Percentiles rank a stretch among this genome's conserved stretches.
These are phyloP conservation scores for Tetracladium marchalianum DNA, from an alignment of 495 filamentous ascomycete species.

Conservation along the genomic window DNA sequence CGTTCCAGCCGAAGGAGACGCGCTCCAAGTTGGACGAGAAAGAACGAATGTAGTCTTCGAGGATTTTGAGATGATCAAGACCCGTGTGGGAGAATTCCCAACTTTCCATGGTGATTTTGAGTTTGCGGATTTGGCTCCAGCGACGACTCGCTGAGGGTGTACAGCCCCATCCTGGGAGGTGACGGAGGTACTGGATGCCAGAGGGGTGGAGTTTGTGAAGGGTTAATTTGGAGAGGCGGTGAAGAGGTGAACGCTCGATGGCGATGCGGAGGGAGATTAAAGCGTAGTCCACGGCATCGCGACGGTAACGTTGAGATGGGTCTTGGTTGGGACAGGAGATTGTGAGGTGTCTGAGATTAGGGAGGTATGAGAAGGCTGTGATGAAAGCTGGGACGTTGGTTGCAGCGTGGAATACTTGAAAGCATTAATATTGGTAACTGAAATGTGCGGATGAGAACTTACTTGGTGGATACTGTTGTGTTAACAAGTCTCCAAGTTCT, in stretches of 20 bases:
- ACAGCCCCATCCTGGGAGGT: constrained; percentile 53
- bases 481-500: constrained; percentile 53
- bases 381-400: constrained; percentile 74
- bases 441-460: no score
- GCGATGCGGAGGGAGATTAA: constrained; percentile 71
- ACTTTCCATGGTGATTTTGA: constrained; percentile 57
- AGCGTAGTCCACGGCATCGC: constrained; percentile 71
- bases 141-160: constrained; percentile 50
- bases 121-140: constrained; percentile 63
- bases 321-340: constrained; percentile 64
- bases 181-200: constrained; percentile 59
- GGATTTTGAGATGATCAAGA: constrained; percentile 62
- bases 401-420: constrained; percentile 62
- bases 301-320: constrained; percentile 53
- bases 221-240: constrained; percentile 49
- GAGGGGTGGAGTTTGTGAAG: constrained; percentile 58
- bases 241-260: constrained; percentile 54
- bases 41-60: constrained; percentile 59
- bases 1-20: constrained; percentile 62
- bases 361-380: constrained; percentile 50
- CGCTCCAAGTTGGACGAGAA: constrained; percentile 52
- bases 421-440: no score
- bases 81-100: constrained; percentile 43
- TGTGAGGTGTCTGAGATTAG: constrained; percentile 55
- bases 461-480: constrained; percentile 64